Conservation (phyloP, 2,329 filamentous ascomycete genomes). For the Fusarium ramigenum region DNA sequence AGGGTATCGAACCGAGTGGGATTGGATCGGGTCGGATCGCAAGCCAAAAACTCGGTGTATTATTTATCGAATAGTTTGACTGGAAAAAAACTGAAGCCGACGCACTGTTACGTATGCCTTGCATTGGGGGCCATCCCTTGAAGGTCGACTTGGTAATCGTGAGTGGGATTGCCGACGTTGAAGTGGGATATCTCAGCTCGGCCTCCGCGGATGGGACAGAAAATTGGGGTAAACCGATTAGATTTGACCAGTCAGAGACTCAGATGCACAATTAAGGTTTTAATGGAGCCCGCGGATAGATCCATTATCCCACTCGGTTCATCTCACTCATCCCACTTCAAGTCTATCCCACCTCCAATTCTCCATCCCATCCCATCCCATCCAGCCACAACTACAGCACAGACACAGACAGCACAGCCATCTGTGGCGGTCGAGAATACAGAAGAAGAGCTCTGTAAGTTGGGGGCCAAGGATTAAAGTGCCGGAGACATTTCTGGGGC, state of each 20-base stretch:
- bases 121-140: conserved; percentile 14
- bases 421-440: not conserved
- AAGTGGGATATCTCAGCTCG: conserved; percentile 30
- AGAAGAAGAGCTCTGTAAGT: not conserved
- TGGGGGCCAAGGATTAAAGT: not conserved
- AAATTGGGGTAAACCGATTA: not conserved
- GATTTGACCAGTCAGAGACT: not conserved
- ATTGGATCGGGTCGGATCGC: conserved; percentile 20
- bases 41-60: not conserved
- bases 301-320: conserved; percentile 22
- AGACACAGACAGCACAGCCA: not conserved
- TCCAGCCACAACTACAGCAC: not conserved
- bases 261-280: not conserved
- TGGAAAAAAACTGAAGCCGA: not conserved
- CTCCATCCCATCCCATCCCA: not conserved
- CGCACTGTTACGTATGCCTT: conserved; percentile 8
- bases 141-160: conserved; percentile 37
- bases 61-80: conserved; percentile 1
- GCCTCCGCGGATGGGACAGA: not conserved
- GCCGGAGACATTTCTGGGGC: not conserved
- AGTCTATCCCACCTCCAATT: not conserved
- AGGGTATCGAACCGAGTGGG: conserved; percentile 30
- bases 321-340: conserved; percentile 10
- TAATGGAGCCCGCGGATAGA: not conserved
- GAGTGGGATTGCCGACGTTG: conserved; percentile 29